Percentiles rank a stretch among this genome's conserved stretches.
Evolutionary conservation across 2,329 filamentous ascomycete genomes (phyloP).

Genomic region (Hawksworthiomyces lignivorus): DNA sequence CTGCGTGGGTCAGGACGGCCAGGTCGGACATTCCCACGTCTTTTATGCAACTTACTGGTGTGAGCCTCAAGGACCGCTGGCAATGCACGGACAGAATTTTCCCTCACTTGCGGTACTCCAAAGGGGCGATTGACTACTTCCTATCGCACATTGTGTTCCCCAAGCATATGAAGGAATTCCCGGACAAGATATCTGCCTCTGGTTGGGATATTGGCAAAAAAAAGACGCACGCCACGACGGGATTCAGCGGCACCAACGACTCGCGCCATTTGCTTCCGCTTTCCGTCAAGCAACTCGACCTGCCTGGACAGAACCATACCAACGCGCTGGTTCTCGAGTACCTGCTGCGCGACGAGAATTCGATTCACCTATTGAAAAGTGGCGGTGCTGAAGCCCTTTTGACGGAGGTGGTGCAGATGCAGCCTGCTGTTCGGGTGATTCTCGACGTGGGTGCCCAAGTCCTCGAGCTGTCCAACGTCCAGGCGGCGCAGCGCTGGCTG

Average conservation of each 20-base stretch:
- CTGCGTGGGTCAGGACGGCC: conserved; percentile 35
- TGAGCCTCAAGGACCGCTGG: conserved; percentile 51
- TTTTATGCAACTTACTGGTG: conserved; percentile 35
- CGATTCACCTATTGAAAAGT: conserved; percentile 16
- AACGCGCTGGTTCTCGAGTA: conserved; percentile 58
- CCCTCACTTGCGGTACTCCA: conserved; percentile 42
- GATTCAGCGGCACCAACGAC: conserved; percentile 66
- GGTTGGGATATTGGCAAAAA: conserved; percentile 56
- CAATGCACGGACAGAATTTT: conserved; percentile 45
- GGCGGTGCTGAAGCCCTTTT: conserved; percentile 37
- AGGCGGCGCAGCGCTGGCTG: conserved; percentile 50
- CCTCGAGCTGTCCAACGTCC: conserved; percentile 51
- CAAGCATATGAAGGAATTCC: conserved; percentile 55
- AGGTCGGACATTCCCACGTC: conserved; percentile 22
- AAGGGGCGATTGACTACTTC: conserved; percentile 55
- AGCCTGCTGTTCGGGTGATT: conserved; percentile 45
- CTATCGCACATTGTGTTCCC: conserved; percentile 52
- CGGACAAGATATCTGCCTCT: conserved; percentile 53
- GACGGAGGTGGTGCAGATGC: conserved; percentile 29
- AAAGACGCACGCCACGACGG: conserved; percentile 45
- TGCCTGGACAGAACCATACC: conserved; percentile 49
- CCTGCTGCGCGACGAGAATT: conserved; percentile 48
- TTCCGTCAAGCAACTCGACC: conserved; percentile 46
- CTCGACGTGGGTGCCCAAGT: conserved; percentile 66
- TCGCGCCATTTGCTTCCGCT: conserved; percentile 50